These are phyloP conservation scores for Ceratocystis eucalypticola DNA, from an alignment of 2,329 filamentous ascomycete genomes.

Conservation along the genomic window DNA sequence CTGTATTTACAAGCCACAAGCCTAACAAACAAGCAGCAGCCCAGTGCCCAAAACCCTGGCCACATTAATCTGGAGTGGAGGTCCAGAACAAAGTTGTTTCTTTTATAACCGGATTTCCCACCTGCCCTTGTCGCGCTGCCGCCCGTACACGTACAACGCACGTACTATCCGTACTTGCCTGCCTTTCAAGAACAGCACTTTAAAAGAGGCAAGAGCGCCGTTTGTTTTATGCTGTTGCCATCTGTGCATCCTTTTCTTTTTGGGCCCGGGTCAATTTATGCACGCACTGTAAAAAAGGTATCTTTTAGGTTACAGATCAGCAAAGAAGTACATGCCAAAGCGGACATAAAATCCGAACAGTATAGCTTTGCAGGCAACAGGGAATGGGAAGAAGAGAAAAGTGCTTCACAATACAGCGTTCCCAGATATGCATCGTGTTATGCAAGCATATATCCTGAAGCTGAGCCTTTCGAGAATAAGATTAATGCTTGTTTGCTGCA, in stretches of 20 bases:
- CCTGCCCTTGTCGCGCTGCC: not conserved
- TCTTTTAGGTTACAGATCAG: constrained; percentile 7
- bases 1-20: not conserved
- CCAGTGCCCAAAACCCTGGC: not conserved
- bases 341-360: not conserved
- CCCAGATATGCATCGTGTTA: not conserved
- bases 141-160: not conserved
- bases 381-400: not conserved
- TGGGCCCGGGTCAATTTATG: not conserved
- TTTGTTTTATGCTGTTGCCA: not conserved
- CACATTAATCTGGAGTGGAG: not conserved
- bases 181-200: not conserved
- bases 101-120: not conserved
- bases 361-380: constrained; percentile 5
- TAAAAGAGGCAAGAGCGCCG: not conserved
- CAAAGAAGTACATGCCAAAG: not conserved
- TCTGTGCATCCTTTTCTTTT: not conserved
- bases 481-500: not conserved
- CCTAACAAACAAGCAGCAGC: not conserved
- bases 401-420: not conserved
- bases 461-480: not conserved
- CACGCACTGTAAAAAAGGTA: constrained; percentile 5
- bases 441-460: not conserved
- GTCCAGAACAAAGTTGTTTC: constrained; percentile 8
- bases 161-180: not conserved